Conservation (phyloP, 495 filamentous ascomycete species). For the Glonium stellatum region DNA sequence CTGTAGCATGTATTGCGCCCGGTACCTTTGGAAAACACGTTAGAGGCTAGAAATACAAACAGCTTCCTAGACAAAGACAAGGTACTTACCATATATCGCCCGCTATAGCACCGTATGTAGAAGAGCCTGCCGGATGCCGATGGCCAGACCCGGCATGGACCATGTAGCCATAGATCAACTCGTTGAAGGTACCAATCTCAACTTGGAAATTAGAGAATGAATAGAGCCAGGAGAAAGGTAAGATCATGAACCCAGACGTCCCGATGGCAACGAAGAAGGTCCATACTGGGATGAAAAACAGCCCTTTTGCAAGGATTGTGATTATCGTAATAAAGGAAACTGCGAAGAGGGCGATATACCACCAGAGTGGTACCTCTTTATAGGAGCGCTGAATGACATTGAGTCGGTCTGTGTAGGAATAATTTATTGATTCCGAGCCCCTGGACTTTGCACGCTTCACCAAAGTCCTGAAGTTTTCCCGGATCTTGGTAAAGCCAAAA, state of each 20-base stretch:
- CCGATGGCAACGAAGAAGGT: constrained; percentile 47
- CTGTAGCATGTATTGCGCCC: constrained; percentile 46
- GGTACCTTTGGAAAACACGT: constrained; percentile 37
- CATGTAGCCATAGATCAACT: constrained; percentile 53
- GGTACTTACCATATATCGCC: constrained; percentile 29
- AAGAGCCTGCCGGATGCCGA: constrained; percentile 48
- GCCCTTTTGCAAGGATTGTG: constrained; percentile 40
- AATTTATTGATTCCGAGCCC: constrained; percentile 37
- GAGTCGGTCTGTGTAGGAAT: constrained; percentile 48
- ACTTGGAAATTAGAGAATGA: constrained; percentile 51
- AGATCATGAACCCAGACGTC: constrained; percentile 45
- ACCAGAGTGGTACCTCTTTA: constrained; percentile 50
- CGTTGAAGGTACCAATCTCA: constrained; percentile 46
- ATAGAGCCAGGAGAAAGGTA: constrained; percentile 51
- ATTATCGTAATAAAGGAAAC: constrained; percentile 44
- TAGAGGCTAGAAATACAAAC: neutral
- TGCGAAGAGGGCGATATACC: constrained; percentile 46
- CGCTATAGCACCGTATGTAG: constrained; percentile 47
- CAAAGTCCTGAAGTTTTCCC: constrained; percentile 39
- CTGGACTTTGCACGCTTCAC: constrained; percentile 23
- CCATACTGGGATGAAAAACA: constrained; percentile 52
- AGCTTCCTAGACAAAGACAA: neutral
- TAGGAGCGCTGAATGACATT: constrained; percentile 51
- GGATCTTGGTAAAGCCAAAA: constrained; percentile 46
- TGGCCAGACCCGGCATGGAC: constrained; percentile 42